Evolutionary conservation across 345 rosid genomes (phyloP), one percentile per base, ranked within the genome.

Genomic region (Erysimum cheiranthoides): DNA sequence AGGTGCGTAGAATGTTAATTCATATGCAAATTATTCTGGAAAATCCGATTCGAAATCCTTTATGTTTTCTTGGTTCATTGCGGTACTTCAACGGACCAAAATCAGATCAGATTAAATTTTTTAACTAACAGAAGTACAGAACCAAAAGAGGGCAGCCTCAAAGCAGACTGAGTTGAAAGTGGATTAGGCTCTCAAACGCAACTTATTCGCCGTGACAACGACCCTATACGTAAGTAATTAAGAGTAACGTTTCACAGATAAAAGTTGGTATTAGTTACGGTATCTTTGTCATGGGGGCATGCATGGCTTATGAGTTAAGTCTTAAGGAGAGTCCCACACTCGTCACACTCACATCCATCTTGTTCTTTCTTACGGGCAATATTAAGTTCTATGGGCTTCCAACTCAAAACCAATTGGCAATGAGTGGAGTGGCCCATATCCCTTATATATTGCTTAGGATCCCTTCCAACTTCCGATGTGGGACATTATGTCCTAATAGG

Each of bases 321-420:
- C 36, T 49, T 6, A 30, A 67, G n/a, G 43, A 77, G 47, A 70
- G 67, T 56, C 80, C 72, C 61, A 39, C 76, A 71, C 76, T 77
- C 68, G 71, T 62, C 71, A 54, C 40, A 63, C 40, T 63, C 56
- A 71, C 67, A 35, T 56, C 13, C 25, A 21, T 27, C 70, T 76
- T 62, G 80, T 5, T 64, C 45, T 70, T 47, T 13, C 80, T 70
- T 77, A 61, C 52, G 28, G 66, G 16, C 71, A 70, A n/a, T n/a
- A n/a, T n/a, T n/a, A n/a, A n/a, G n/a, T n/a, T n/a, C n/a, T n/a
- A n/a, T n/a, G n/a, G n/a, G n/a, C n/a, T n/a, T n/a, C n/a, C n/a
- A n/a, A n/a, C n/a, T n/a, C n/a, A n/a, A n/a, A n/a, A n/a, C n/a
- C n/a, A n/a, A n/a, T n/a, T n/a, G n/a, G n/a, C n/a, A n/a, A n/a